A percentile compares a stretch with the other conserved stretches of the same genome.
These are phyloP conservation scores for Sodiomyces alkalinus DNA, from an alignment of 2,329 filamentous ascomycete genomes.

Conservation along the genomic window DNA sequence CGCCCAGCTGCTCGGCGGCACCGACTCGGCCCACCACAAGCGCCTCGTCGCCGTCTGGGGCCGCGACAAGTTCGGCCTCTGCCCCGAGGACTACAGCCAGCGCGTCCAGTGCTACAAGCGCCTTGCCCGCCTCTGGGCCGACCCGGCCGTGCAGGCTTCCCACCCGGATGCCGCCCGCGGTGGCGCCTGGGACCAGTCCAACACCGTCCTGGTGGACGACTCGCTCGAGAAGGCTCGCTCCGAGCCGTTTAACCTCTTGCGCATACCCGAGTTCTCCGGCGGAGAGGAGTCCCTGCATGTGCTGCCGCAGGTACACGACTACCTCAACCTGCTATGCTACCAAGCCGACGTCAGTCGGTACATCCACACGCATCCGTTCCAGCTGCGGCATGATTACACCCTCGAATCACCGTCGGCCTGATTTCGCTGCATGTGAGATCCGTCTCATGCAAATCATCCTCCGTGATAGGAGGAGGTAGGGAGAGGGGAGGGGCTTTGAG, in stretches of 20 bases:
- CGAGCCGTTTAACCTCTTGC: conserved; percentile 72
- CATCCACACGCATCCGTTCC: conserved; percentile 36
- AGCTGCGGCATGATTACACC: conserved; percentile 14
- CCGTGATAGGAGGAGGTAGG: too few species aligned
- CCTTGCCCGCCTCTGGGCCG: conserved; percentile 55
- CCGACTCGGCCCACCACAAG: conserved; percentile 23
- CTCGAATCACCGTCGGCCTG: conserved; percentile 1
- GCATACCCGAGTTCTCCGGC: conserved; percentile 62
- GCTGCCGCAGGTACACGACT: conserved; percentile 45
- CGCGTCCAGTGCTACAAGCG: conserved; percentile 87
- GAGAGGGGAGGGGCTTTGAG: too few species aligned
- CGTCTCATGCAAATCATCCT: too few species aligned
- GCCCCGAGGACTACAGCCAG: conserved; percentile 42
- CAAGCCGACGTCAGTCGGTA: conserved; percentile 48
- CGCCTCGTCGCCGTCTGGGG: conserved; percentile 60
- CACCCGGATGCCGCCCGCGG: conserved; percentile 26
- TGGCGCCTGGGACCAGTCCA: conserved; percentile 57
- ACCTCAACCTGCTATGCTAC: conserved; percentile 37
- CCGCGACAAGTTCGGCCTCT: conserved; percentile 60
- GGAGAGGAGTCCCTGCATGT: conserved; percentile 25
- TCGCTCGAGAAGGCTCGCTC: conserved; percentile 61
- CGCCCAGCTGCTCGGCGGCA: conserved; percentile 37
- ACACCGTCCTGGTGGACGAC: conserved; percentile 86
- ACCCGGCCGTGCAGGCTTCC: conserved; percentile 24
- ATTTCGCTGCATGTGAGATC: too few species aligned